Conservation (phyloP, 116 monocot species). For the Zostera marina region DNA sequence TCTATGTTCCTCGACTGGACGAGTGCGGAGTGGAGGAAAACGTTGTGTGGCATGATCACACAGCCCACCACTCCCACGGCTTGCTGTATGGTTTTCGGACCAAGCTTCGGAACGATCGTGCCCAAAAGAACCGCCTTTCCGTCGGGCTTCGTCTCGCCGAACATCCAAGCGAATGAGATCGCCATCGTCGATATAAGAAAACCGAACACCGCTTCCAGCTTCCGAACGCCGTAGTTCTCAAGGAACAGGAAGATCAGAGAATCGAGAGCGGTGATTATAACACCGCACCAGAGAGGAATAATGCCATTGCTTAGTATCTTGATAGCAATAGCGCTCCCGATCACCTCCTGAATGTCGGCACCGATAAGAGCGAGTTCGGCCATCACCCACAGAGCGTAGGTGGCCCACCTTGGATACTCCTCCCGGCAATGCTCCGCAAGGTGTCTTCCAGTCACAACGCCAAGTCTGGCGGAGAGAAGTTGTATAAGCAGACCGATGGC, state of each 20-base stretch:
- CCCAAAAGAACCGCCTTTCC: conserved; percentile 67
- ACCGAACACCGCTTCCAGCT: conserved; percentile 77
- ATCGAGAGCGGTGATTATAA: conserved; percentile 73
- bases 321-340: conserved; percentile 88
- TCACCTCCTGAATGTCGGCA: conserved; percentile 93
- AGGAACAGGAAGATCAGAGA: conserved; percentile 78
- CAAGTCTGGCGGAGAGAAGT: conserved; percentile 56
- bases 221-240: conserved; percentile 89
- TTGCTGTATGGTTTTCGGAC: conserved; percentile 71
- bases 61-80: conserved; percentile 90
- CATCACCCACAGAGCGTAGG: conserved; percentile 62
- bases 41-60: conserved; percentile 92
- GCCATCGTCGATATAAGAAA: conserved; percentile 71
- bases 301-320: conserved; percentile 65
- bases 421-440: conserved; percentile 91
- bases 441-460: conserved; percentile 70
- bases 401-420: conserved; percentile 72
- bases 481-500: conserved; percentile 79
- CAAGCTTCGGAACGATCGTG: conserved; percentile 57
- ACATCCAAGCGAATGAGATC: conserved; percentile 76
- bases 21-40: conserved; percentile 81
- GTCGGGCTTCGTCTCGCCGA: conserved; percentile 57
- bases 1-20: conserved; percentile 82
- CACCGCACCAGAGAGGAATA: conserved; percentile 73
- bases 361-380: conserved; percentile 79